Conservation (phyloP, 805 yeast genomes). For the Saccharomycopsis malanga region DNA sequence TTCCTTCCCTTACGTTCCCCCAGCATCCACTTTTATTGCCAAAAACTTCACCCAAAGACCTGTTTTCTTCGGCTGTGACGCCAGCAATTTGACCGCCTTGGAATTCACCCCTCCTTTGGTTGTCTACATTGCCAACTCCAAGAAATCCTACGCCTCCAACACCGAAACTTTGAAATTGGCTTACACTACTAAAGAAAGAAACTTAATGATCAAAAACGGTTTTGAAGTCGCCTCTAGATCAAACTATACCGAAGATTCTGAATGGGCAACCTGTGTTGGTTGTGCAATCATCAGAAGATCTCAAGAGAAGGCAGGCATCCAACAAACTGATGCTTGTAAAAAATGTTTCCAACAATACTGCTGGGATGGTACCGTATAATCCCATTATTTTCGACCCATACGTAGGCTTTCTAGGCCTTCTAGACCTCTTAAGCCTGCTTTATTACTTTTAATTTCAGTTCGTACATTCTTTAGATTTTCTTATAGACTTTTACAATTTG, state of each 20-base stretch:
- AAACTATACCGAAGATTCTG: slow-evolving; percentile 59
- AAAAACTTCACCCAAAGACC: slow-evolving; percentile 61
- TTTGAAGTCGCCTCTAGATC: slow-evolving; percentile 59
- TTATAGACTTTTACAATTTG: neutral
- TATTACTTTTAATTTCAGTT: no score
- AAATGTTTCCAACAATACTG: slow-evolving; percentile 68
- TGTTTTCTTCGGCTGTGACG: no score
- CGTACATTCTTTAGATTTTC: no score
- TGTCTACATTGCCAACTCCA: slow-evolving; percentile 70
- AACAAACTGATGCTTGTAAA: slow-evolving; percentile 60
- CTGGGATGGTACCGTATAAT: slow-evolving; percentile 54
- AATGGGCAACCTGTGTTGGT: slow-evolving; percentile 69
- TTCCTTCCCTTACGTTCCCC: slow-evolving; percentile 81
- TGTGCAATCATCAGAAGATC: slow-evolving; percentile 80
- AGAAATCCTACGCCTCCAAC: slow-evolving; percentile 58
- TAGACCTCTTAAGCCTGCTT: neutral
- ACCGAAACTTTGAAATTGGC: slow-evolving; percentile 65
- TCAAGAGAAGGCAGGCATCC: slow-evolving; percentile 56
- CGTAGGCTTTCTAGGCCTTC: no score
- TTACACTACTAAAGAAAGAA: slow-evolving; percentile 50
- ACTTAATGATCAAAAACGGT: slow-evolving; percentile 62
- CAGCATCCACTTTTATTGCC: slow-evolving; percentile 48
- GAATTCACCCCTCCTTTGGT: slow-evolving; percentile 56
- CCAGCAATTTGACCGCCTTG: slow-evolving; percentile 26
- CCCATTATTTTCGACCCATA: no score